Percentiles rank a stretch among this genome's conserved stretches.
phyloP scores from a whole-genome alignment of 2,329 filamentous ascomycete genomes.

The Neopestalotiopsis sp. region DNA sequence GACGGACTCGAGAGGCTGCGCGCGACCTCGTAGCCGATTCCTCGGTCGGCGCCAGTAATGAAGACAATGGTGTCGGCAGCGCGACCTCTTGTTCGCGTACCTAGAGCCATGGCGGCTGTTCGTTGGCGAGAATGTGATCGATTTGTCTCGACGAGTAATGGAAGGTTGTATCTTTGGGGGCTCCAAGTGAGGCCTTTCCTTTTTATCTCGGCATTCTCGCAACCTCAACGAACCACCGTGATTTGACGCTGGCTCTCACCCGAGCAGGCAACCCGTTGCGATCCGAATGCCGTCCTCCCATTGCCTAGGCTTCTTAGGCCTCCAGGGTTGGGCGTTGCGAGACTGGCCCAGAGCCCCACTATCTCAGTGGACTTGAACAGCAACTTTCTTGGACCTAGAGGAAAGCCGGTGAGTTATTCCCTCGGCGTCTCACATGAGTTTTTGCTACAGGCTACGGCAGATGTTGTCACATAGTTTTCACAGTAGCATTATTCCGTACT shows the following conservation, averaged over 20 bases:
- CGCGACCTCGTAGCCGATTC: constrained; percentile 10
- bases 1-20: constrained; percentile 12
- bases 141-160: background rate
- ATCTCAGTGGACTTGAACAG: background rate
- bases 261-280: too few relatives aligned
- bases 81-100: background rate
- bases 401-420: background rate
- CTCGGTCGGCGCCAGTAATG: constrained; percentile 11
- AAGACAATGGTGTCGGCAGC: constrained; percentile 8
- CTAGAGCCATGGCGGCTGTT: background rate
- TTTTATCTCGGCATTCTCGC: background rate
- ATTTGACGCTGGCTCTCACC: too few relatives aligned
- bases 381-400: background rate
- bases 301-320: background rate
- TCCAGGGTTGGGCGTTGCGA: background rate
- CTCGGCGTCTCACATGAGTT: background rate
- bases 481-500: background rate
- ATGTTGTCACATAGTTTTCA: background rate
- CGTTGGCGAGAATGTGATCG: too few relatives aligned
- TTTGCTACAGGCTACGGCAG: background rate
- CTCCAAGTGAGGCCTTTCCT: background rate
- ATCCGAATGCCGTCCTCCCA: background rate
- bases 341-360: background rate
- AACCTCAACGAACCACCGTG: too few relatives aligned
- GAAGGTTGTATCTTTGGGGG: background rate